Percentiles rank a stretch among this genome's conserved stretches.
Conservation (phyloP, 768 basidiomycete species). For the Paxillus ammoniavirescens region DNA sequence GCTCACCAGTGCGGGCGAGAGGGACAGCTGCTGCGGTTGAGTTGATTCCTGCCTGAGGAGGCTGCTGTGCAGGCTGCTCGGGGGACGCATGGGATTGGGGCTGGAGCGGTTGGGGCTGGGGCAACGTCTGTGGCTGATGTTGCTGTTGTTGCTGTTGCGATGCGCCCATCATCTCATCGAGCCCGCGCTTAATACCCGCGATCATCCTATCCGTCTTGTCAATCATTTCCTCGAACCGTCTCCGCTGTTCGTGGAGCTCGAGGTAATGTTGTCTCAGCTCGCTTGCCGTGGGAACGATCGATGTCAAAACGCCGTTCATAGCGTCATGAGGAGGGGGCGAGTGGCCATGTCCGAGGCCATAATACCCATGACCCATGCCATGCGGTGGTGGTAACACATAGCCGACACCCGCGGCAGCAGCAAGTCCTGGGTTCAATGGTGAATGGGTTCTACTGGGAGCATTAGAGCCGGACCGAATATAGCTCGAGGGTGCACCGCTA, state of each 20-base stretch:
- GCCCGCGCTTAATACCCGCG: slow-evolving; percentile 64
- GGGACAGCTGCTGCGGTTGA: slow-evolving; percentile 17
- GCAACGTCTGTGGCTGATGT: slow-evolving; percentile 20
- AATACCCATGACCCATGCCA: slow-evolving; percentile 34
- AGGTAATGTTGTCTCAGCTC: slow-evolving; percentile 75
- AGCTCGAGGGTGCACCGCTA: slow-evolving; percentile 48
- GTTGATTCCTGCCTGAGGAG: slow-evolving; percentile 16
- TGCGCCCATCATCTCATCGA: slow-evolving; percentile 67
- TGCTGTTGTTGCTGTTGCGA: slow-evolving; percentile 24
- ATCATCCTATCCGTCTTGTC: slow-evolving; percentile 74
- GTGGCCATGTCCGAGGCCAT: slow-evolving; percentile 37
- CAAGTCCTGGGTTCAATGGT: slow-evolving; percentile 52
- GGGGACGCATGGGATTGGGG: slow-evolving; percentile 18
- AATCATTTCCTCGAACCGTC: slow-evolving; percentile 69
- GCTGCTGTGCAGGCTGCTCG: slow-evolving; percentile 25
- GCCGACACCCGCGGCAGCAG: slow-evolving; percentile 32
- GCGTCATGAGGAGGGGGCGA: slow-evolving; percentile 34
- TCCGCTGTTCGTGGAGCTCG: slow-evolving; percentile 61
- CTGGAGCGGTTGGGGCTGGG: slow-evolving; percentile 23
- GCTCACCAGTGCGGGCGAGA: slow-evolving; percentile 23
- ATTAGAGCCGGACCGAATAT: slow-evolving; percentile 61
- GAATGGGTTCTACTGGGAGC: slow-evolving; percentile 75
- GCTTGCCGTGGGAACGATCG: slow-evolving; percentile 41
- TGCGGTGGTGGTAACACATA: slow-evolving; percentile 43
- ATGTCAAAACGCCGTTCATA: slow-evolving; percentile 26